Percentiles rank a stretch among this genome's conserved stretches.
These are phyloP conservation scores for Aspergillus viridinutans DNA, from an alignment of 2,329 filamentous ascomycete species.

Conservation along the genomic window DNA sequence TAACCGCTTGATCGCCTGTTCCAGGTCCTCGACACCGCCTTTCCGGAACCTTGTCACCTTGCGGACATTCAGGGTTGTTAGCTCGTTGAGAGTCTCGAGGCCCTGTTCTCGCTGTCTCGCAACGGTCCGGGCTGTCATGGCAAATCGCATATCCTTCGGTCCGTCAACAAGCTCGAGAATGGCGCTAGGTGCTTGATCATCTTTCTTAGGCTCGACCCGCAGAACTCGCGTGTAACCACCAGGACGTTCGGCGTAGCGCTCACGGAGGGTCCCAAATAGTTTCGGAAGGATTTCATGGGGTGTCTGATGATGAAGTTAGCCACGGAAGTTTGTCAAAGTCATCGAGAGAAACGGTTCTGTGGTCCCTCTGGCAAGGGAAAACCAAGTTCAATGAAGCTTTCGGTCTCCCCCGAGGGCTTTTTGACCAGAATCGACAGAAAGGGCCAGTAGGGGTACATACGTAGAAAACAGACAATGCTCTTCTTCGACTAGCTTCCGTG, in stretches of 20 bases:
- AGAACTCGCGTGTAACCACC: conserved; percentile 95
- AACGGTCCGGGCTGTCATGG: conserved; percentile 82
- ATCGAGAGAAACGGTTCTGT: not conserved
- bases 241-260: conserved; percentile 72
- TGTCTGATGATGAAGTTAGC: conserved; percentile 24
- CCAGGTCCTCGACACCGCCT: conserved; percentile 63
- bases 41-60: conserved; percentile 78
- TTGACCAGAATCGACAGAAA: not conserved
- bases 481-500: conserved; percentile 71
- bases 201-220: conserved; percentile 81
- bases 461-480: conserved; percentile 77
- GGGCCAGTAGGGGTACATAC: conserved; percentile 52
- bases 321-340: not conserved
- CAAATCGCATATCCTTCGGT: conserved; percentile 88
- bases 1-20: conserved; percentile 56
- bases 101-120: conserved; percentile 55
- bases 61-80: conserved; percentile 72
- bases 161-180: conserved; percentile 95
- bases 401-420: not conserved
- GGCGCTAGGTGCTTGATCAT: conserved; percentile 82
- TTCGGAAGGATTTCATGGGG: conserved; percentile 62
- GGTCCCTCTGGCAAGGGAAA: not conserved
- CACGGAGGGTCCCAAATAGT: conserved; percentile 76
- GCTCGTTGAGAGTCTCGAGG: conserved; percentile 58
- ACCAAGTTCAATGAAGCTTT: not conserved